Base-by-base conservation (phyloP, 2,329 filamentous ascomycete genomes). In the Leptodontidium sp. region DNA sequence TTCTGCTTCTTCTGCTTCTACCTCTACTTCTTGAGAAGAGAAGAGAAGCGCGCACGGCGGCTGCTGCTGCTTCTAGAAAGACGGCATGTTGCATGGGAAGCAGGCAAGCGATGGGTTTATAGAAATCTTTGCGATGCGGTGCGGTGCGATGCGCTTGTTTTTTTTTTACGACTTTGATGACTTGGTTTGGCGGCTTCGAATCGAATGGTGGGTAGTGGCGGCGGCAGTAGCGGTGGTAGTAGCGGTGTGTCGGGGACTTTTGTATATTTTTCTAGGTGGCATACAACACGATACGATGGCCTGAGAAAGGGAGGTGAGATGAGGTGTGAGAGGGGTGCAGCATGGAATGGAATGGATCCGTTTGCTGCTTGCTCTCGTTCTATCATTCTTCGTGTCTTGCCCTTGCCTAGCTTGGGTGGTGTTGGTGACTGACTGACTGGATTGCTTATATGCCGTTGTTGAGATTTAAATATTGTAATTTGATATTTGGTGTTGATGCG, bases 231-330 rank as follows among this genome's bases (percentile, higher is more conserved):
- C 6, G 29, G 29, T 32, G 29, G 29, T 32, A 6, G 29, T 32
- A 6, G 4, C 3, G 29, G 29, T 32, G 29, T 32, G 29, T 29
- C 11, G n/a, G 7, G 17, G 59, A 21, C 29, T 49, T 49, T 62
- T 62, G 59, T 62, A 62, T 50, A 62, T 62, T 43, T 24, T 62
- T 62, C 59, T 35, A 49, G 43, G 38, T 45, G 35, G 40, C 35
- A 29, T 43, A 59, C 55, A 38, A 14, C n/a, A 29, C 35, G n/a
- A n/a, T 15, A 29, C 35, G n/a, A n/a, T 15, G 15, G 14, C 15
- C 8, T 57, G 5, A 40, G 43, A 14, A 49, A 15, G 17, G 43
- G 21, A 12, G 24, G 15, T 7, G 24, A 38, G 35, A 47, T n/a
- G 17, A 11, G 8, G n/a, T n/a, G 12, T 38, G 35, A 26, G n/a